phyloP scores from a whole-genome alignment of 768 basidiomycete species.

The Amylocystis lapponica region DNA sequence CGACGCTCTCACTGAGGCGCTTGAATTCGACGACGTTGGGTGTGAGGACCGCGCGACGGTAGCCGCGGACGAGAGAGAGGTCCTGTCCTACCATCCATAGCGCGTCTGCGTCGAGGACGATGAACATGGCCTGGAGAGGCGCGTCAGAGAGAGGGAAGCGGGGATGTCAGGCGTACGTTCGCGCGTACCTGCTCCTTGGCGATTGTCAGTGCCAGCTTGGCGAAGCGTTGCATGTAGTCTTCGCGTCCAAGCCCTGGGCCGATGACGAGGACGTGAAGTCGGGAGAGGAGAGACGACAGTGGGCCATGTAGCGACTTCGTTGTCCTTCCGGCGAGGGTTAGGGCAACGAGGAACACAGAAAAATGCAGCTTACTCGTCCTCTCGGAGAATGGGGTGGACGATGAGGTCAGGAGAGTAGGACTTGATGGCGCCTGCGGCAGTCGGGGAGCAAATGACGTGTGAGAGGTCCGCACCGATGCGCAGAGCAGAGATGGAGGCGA shows the following conservation, averaged over 20 bases:
- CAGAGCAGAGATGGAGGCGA: conserved; percentile 87
- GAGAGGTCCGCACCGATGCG: conserved; percentile 91
- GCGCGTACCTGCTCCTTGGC: conserved; percentile 42
- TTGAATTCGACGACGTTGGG: conserved; percentile 95
- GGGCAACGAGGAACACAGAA: background rate
- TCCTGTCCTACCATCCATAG: conserved; percentile 80
- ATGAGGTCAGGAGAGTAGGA: conserved; percentile 96
- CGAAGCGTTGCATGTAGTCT: conserved; percentile 81
- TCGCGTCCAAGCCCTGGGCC: conserved; percentile 95
- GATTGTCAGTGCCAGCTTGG: conserved; percentile 66
- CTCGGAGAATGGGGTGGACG: conserved; percentile 86
- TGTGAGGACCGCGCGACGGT: conserved; percentile 82
- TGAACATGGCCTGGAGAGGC: conserved; percentile 61
- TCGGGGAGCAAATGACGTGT: conserved; percentile 95
- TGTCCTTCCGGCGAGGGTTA: too few species aligned
- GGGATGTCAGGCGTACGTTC: background rate
- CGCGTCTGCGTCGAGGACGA: conserved; percentile 94
- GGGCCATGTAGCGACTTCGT: conserved; percentile 40
- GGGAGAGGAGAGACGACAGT: conserved; percentile 68
- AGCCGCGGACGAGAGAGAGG: conserved; percentile 69
- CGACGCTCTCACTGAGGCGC: conserved; percentile 70
- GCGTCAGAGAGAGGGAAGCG: background rate
- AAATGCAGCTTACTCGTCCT: conserved; percentile 48
- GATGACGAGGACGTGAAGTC: conserved; percentile 88
- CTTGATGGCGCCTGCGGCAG: conserved; percentile 90